Evolutionary conservation across 2,329 filamentous ascomycete genomes (phyloP), one percentile per base, ranked within the genome.

Genomic region (Cladosporium colombiae): DNA sequence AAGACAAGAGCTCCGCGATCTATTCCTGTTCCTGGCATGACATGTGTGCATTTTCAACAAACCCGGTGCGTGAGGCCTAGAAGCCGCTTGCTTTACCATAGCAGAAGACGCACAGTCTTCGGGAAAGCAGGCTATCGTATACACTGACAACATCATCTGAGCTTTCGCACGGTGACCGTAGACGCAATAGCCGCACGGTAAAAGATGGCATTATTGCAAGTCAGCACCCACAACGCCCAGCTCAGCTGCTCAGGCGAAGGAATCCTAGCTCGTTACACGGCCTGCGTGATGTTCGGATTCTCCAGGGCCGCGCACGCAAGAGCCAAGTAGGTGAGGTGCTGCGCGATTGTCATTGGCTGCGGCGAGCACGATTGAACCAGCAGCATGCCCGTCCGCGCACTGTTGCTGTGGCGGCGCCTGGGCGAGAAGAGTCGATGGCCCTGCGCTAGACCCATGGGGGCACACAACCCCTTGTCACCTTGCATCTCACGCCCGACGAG

Each of bases 371-470:
- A 55, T 31, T 55, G 27, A 21, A 31, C 16, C 52, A 33, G 21
- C 52, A 55, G 52, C 27, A 31, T 55, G 52, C 27, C 52, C 52
- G 55, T 33, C 31, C 21, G 56, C 23, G 35, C 56, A 59, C 16
- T 31, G 56, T 25, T 59, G 16, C 5, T 44, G 56, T 59, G 27
- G 59, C 59, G 46, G n/a, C 18, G 59, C 21, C 44, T 31, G 44
- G 59, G 44, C 59, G 59, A 62, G 46, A 62, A 52, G 59, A 29
- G 13, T 62, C 59, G 11, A 52, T 21, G 14, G n/a, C 31, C 46
- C 21, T 25, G 46, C 44, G 59, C 59, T 62, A 62, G 33, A 50
- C 59, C 59, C 59, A 62, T 62, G 59, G 59, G 59, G 59, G 59
- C 21, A 53, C 5, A 35, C 59, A 14, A 52, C 44, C 59, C 59